Evolutionary conservation across 2,329 filamentous ascomycete genomes (phyloP).

Genomic region (Tolypocladium amazonense): DNA sequence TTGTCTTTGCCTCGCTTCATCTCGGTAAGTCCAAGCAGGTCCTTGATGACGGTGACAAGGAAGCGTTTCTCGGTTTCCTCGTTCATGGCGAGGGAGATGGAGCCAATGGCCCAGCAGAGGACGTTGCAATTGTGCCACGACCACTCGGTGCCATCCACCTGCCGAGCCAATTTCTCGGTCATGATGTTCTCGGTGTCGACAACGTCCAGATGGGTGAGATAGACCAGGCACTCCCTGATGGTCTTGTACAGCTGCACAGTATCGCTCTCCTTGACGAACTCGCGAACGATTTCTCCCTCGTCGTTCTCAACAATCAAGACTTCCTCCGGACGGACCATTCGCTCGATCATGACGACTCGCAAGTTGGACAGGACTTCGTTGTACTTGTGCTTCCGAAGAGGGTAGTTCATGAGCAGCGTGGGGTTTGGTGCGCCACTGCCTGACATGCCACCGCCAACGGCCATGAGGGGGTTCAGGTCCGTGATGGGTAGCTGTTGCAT

Average conservation of each 20-base stretch:
- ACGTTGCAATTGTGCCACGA: constrained; percentile 99
- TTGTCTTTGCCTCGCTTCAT: constrained; percentile 99
- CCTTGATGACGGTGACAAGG: constrained; percentile 96
- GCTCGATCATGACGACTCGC: constrained; percentile 97
- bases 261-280: constrained; percentile 98
- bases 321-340: constrained; percentile 98
- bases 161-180: constrained; percentile 93
- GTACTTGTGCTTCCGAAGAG: constrained; percentile 96
- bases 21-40: constrained; percentile 89
- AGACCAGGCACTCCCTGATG: constrained; percentile 91
- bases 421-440: constrained; percentile 81
- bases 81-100: constrained; percentile 97
- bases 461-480: constrained; percentile 82
- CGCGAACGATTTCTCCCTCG: constrained; percentile 95
- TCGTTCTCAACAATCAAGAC: constrained; percentile 99
- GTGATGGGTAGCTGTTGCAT: constrained; percentile 95
- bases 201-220: constrained; percentile 93
- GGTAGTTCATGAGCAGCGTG: constrained; percentile 75
- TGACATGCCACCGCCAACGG: constrained; percentile 60
- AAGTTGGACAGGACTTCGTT: constrained; percentile 88
- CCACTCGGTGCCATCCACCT: constrained; percentile 94
- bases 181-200: constrained; percentile 97
- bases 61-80: constrained; percentile 99
- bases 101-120: constrained; percentile 97
- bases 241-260: constrained; percentile 99